phyloP scores from a whole-genome alignment of 202 grass and related monocot species.

The Saccharum hybrid region DNA sequence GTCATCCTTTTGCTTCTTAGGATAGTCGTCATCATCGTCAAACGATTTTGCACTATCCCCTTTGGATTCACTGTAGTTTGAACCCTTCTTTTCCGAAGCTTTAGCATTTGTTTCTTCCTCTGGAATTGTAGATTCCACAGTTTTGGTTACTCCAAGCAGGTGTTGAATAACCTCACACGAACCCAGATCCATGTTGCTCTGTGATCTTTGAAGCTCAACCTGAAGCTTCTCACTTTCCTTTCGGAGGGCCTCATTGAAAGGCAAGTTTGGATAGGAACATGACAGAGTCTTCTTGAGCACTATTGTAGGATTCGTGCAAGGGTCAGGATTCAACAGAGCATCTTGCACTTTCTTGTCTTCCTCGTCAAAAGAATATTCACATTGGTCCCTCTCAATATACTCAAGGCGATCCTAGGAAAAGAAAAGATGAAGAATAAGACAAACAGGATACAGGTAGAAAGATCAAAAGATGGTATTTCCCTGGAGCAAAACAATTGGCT shows the following conservation, averaged over 20 bases:
- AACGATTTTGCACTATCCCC: slow-evolving; percentile 50
- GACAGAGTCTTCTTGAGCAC: slow-evolving; percentile 93
- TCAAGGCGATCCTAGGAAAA: slow-evolving; percentile 76
- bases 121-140: slow-evolving; percentile 60
- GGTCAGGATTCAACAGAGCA: slow-evolving; percentile 76
- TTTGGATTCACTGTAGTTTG: slow-evolving; percentile 45
- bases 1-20: slow-evolving; percentile 53
- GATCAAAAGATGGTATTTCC: neutral
- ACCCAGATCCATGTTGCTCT: slow-evolving; percentile 76
- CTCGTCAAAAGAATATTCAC: slow-evolving; percentile 95
- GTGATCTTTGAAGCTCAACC: slow-evolving; percentile 89
- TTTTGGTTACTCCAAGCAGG: slow-evolving; percentile 87
- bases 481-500: slow-evolving; percentile 21
- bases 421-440: slow-evolving; percentile 31
- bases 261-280: slow-evolving; percentile 89
- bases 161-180: slow-evolving; percentile 94
- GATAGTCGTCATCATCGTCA: slow-evolving; percentile 55
- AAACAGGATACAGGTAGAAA: neutral
- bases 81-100: slow-evolving; percentile 49
- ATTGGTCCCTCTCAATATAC: slow-evolving; percentile 88
- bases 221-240: slow-evolving; percentile 98
- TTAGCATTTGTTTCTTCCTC: slow-evolving; percentile 59
- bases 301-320: slow-evolving; percentile 59
- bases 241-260: slow-evolving; percentile 79
- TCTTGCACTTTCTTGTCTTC: slow-evolving; percentile 97